Base-by-base conservation (phyloP, 208 protist species). In the Wallacemonas sp. region DNA sequence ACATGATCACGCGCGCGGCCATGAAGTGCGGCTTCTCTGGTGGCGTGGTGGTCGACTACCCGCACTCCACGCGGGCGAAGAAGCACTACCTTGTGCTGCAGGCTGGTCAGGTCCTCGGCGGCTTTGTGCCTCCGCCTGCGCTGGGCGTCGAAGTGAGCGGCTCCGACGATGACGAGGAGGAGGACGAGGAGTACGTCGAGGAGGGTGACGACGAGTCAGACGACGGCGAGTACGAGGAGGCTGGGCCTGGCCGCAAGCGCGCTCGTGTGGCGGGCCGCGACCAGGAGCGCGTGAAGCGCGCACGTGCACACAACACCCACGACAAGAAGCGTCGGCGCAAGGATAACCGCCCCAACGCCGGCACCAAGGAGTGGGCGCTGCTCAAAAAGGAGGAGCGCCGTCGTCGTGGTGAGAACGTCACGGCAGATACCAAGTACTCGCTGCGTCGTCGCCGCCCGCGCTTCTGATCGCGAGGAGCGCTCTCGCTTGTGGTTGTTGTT, bases 1-100 rank as follows among this genome's bases (percentile, higher is more conserved):
- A 99, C 65, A 82, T 99, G 64, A 98, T 99, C 46, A 98, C 97
- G 5, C 67, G 78, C 16, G 79, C 83, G 12, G 98, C 99, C n/a
- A 98, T 98, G 88, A 86, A 96, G 58, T 96, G 90, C 68, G 99
- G 98, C 61, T 99, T 99, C 65, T 83, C 78, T 36, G 99, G 98
- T 44, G 98, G 99, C 64, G 72, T 99, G 0, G 95, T 99, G 6
- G 83, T 99, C 49, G 98, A 99, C 76, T 99, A 94, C 80, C 99
- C 99, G 19, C 93, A 99, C 80, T 98, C 88, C 60, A 98, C 93
- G 14, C 93, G 92, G 21, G 98, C 98, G 26, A 99, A 99, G 68
- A 99, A 99, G 83, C 96, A 97, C 60, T 98, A 96, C 70, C 66
- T 98, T 11, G 91, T 96, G 11, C 77, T 98, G 32, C 93, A 96